Evolutionary conservation across 225 moss, liverwort and hornwort species (phyloP).

Genomic region (Sphagnum contortum): DNA sequence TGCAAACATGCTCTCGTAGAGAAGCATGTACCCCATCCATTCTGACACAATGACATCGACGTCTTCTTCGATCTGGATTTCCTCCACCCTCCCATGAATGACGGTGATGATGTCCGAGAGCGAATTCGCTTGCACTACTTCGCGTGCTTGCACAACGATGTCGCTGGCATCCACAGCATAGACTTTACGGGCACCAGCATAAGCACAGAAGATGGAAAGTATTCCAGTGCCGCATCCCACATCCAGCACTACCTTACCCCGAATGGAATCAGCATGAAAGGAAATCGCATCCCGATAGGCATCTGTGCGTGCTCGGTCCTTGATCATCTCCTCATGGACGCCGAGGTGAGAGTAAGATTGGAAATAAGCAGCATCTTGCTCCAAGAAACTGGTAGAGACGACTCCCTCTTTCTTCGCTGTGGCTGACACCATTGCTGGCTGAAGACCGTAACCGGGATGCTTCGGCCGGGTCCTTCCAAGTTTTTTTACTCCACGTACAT

Average conservation of each 20-base stretch:
- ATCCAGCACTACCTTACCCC: slow-evolving; percentile 93
- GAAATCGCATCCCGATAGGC: slow-evolving; percentile 84
- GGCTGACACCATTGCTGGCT: slow-evolving; percentile 12
- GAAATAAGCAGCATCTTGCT: slow-evolving; percentile 98
- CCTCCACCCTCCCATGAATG: slow-evolving; percentile 87
- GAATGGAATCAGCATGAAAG: slow-evolving; percentile 60
- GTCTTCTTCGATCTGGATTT: slow-evolving; percentile 71
- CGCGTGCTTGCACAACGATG: slow-evolving; percentile 88
- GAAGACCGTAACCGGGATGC: slow-evolving; percentile 15
- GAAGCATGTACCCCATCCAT: slow-evolving; percentile 99
- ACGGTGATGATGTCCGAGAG: slow-evolving; percentile 74
- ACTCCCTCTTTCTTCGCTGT: slow-evolving; percentile 29
- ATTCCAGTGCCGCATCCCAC: slow-evolving; percentile 97
- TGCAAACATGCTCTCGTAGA: slow-evolving; percentile 97
- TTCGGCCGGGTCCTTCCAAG: slow-evolving; percentile 9
- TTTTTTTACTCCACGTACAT: no score
- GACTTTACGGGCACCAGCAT: slow-evolving; percentile 87
- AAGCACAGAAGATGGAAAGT: slow-evolving; percentile 89
- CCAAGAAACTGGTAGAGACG: slow-evolving; percentile 32
- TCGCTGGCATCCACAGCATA: slow-evolving; percentile 97
- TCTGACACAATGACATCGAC: slow-evolving; percentile 94
- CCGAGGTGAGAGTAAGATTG: slow-evolving; percentile 94
- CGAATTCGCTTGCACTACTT: slow-evolving; percentile 81
- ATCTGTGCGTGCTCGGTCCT: slow-evolving; percentile 89
- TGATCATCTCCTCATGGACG: slow-evolving; percentile 99